phyloP scores from a whole-genome alignment of 495 filamentous ascomycete genomes.

The Apiosordaria backusii region DNA sequence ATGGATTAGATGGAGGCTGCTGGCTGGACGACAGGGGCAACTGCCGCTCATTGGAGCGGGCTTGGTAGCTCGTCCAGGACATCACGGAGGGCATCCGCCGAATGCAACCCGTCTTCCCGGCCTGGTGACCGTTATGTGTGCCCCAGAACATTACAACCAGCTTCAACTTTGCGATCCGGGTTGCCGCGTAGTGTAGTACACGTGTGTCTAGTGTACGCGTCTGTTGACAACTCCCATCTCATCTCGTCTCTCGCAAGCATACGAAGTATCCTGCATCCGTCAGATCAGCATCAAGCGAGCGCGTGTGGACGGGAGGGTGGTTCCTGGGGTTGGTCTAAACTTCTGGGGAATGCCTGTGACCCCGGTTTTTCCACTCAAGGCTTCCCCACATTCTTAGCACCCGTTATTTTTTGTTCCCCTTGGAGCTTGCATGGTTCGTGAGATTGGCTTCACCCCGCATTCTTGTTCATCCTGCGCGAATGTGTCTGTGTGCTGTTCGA shows the following conservation, averaged over 20 bases:
- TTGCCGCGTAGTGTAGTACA: neutral
- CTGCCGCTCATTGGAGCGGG: slow-evolving; percentile 30
- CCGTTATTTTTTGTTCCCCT: neutral
- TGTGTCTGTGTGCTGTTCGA: neutral
- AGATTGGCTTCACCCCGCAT: slow-evolving; percentile 5
- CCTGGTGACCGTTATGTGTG: slow-evolving; percentile 10
- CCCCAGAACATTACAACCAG: neutral
- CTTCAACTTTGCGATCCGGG: neutral
- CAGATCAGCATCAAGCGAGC: neutral
- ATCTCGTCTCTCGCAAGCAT: too few species aligned
- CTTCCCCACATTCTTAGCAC: neutral
- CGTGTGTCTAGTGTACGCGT: too few species aligned
- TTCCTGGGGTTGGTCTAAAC: too few species aligned
- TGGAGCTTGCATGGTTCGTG: neutral
- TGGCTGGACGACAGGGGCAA: slow-evolving; percentile 25
- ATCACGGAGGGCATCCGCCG: slow-evolving; percentile 31
- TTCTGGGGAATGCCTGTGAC: neutral
- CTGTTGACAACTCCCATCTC: too few species aligned
- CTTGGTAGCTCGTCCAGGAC: slow-evolving; percentile 7
- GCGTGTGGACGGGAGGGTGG: too few species aligned
- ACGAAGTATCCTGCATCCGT: too few species aligned
- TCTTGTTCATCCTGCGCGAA: neutral
- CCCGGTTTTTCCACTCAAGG: neutral
- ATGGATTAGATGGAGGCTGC: slow-evolving; percentile 28
- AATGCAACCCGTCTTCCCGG: slow-evolving; percentile 23